These are phyloP conservation scores for Ogataea paraovalis DNA, from an alignment of 805 yeast species.

Conservation along the genomic window DNA sequence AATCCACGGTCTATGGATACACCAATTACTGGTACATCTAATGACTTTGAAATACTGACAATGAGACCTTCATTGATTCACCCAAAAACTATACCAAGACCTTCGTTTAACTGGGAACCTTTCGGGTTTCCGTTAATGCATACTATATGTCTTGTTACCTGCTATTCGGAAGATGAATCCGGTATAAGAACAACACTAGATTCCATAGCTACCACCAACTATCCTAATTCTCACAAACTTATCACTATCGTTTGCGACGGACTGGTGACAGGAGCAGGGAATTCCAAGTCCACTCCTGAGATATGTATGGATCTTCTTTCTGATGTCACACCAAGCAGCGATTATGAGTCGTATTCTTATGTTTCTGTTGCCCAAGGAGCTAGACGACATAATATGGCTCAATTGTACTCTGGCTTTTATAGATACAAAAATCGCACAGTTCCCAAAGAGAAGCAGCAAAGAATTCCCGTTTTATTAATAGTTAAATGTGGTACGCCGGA, in stretches of 20 bases:
- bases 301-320: slow-evolving; percentile 84
- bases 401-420: slow-evolving; percentile 92
- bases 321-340: slow-evolving; percentile 68
- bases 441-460: slow-evolving; percentile 76
- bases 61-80: slow-evolving; percentile 59
- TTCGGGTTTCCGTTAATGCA: slow-evolving; percentile 77
- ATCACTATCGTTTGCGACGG: slow-evolving; percentile 90
- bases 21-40: slow-evolving; percentile 18
- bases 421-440: slow-evolving; percentile 74
- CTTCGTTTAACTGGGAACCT: slow-evolving; percentile 86
- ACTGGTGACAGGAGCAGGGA: slow-evolving; percentile 89
- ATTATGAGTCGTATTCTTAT: slow-evolving; percentile 79
- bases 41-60: slow-evolving; percentile 39
- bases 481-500: slow-evolving; percentile 88
- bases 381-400: slow-evolving; percentile 97
- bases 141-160: slow-evolving; percentile 75
- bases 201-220: slow-evolving; percentile 91
- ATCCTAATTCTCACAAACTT: slow-evolving; percentile 91
- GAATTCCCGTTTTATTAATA: slow-evolving; percentile 72
- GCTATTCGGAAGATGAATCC: slow-evolving; percentile 88
- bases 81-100: slow-evolving; percentile 84
- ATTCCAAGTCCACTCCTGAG: slow-evolving; percentile 84
- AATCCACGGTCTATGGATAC: slow-evolving; percentile 30
- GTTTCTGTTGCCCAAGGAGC: slow-evolving; percentile 94
- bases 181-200: slow-evolving; percentile 87